Percentiles rank a stretch among this genome's conserved stretches.
These are phyloP conservation scores for Tulasnella sp. DNA, from an alignment of 768 basidiomycete species.

Conservation along the genomic window DNA sequence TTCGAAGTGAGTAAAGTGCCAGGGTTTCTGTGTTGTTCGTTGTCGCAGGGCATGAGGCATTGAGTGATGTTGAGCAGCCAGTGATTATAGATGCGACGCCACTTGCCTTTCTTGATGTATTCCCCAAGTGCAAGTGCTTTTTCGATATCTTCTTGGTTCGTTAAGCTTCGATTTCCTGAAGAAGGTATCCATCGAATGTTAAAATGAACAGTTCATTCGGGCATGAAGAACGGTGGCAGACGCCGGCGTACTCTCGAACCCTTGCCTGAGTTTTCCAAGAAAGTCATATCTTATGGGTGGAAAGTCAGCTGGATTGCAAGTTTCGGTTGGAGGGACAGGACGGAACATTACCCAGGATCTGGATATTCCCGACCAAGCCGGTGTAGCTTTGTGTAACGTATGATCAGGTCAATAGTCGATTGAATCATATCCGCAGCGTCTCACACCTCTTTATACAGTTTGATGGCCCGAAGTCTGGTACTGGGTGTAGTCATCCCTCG, in stretches of 20 bases:
- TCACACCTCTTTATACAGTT: conserved; percentile 60
- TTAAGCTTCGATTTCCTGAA: conserved; percentile 55
- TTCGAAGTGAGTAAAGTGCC: conserved; percentile 68
- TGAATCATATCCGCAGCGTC: neutral
- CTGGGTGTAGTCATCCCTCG: neutral
- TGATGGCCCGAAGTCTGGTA: conserved; percentile 44
- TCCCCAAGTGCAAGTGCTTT: conserved; percentile 62
- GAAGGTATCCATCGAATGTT: neutral
- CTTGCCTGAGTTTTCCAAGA: conserved; percentile 51
- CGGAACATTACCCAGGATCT: conserved; percentile 54
- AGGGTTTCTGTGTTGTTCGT: conserved; percentile 49
- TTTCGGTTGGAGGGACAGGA: conserved; percentile 18
- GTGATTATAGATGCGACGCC: neutral
- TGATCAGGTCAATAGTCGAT: neutral
- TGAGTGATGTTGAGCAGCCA: neutral
- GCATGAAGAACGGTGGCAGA: neutral
- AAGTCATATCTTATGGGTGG: conserved; percentile 53
- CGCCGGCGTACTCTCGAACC: conserved; percentile 61
- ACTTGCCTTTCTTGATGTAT: conserved; percentile 74
- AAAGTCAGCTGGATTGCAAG: neutral
- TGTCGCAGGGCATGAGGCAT: neutral
- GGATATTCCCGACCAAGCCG: conserved; percentile 73
- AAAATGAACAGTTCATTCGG: neutral
- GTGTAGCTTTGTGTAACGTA: conserved; percentile 33
- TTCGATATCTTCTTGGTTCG: conserved; percentile 60